Percentiles rank a stretch among this genome's conserved stretches.
Conservation (phyloP, 352 stramenopile genomes). For the Halophytophthora batemanensis region DNA sequence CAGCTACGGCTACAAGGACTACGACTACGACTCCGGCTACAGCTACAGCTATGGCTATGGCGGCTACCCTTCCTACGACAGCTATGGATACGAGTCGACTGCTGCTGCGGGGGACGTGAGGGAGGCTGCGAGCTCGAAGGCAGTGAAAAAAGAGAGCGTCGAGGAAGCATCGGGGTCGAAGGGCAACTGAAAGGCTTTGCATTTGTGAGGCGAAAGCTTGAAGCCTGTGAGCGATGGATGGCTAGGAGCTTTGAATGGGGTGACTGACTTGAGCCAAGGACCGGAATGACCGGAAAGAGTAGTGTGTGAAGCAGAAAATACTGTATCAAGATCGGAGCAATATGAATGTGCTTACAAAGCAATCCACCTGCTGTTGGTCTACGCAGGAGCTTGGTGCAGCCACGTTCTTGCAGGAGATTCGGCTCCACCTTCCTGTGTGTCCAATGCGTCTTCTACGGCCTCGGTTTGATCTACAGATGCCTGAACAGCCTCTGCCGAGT, state of each 20-base stretch:
- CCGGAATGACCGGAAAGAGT: too few species aligned
- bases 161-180: too few species aligned
- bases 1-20: not conserved
- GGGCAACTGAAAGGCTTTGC: too few species aligned
- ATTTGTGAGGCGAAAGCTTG: too few species aligned
- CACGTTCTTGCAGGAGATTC: constrained; percentile 14
- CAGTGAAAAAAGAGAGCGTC: too few species aligned
- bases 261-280: too few species aligned
- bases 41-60: not conserved
- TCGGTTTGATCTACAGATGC: constrained; percentile 17
- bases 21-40: not conserved
- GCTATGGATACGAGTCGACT: too few species aligned
- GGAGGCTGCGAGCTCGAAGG: too few species aligned
- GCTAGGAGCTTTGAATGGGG: too few species aligned
- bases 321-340: not conserved
- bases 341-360: not conserved
- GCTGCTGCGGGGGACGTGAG: too few species aligned
- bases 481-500: constrained; percentile 4
- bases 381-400: constrained; percentile 4
- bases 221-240: too few species aligned
- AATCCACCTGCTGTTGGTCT: not conserved
- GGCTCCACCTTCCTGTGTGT: constrained; percentile 1
- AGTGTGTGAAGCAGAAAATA: not conserved
- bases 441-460: constrained; percentile 2
- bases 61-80: not conserved